phyloP scores from a whole-genome alignment of 106 monocot species.

The Dioscorea dumetorum region DNA sequence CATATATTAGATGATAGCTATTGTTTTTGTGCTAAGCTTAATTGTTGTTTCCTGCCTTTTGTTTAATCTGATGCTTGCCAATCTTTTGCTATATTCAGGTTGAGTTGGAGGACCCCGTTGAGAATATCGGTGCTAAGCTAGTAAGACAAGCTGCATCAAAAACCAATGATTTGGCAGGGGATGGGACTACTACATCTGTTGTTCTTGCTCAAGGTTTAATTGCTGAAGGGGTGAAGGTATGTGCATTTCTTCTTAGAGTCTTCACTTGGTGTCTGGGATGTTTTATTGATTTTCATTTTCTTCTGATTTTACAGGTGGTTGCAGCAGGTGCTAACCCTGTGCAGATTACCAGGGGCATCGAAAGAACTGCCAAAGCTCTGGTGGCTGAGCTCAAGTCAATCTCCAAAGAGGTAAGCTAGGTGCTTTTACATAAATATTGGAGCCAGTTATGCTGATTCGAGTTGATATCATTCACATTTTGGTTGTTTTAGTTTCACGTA shows the following conservation, averaged over 20 bases:
- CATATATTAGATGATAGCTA: no score
- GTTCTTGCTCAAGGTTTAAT: conserved; percentile 96
- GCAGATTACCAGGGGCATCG: conserved; percentile 75
- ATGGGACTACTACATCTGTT: conserved; percentile 96
- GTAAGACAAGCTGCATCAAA: conserved; percentile 98
- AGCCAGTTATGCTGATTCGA: neutral
- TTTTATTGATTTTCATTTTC: no score
- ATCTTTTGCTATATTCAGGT: neutral
- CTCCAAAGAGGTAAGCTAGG: conserved; percentile 57
- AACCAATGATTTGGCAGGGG: conserved; percentile 94
- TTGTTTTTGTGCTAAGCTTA: no score
- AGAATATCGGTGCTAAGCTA: conserved; percentile 95
- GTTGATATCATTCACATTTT: neutral
- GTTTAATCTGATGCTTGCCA: no score
- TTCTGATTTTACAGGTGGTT: conserved; percentile 21
- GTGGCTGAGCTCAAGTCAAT: conserved; percentile 45
- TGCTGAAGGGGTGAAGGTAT: conserved; percentile 88
- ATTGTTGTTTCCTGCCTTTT: no score
- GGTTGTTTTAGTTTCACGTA: neutral
- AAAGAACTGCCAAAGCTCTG: conserved; percentile 60
- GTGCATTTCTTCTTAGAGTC: neutral
- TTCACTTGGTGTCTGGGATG: no score
- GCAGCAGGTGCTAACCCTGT: conserved; percentile 73
- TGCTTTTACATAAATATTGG: neutral
- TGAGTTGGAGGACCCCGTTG: conserved; percentile 89